Percentiles rank a stretch among this genome's conserved stretches.
phyloP scores from a whole-genome alignment of 2,329 filamentous ascomycete species.

The Penicillium brasilianum region DNA sequence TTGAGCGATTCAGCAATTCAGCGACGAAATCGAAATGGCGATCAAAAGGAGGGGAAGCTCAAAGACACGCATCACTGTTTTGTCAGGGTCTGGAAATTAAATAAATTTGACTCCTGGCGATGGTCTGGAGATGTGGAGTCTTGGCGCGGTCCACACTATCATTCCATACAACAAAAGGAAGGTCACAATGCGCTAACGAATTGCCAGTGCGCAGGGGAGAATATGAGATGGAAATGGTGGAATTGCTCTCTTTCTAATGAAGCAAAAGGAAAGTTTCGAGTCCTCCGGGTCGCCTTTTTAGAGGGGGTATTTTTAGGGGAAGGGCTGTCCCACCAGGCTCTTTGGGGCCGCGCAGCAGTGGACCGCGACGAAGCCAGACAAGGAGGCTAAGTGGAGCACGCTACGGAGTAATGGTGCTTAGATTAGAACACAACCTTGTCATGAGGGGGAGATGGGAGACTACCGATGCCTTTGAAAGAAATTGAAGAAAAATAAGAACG shows the following conservation, averaged over 20 bases:
- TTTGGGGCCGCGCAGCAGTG: conserved; percentile 33
- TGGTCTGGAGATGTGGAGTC: conserved; percentile 27
- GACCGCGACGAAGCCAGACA: conserved; percentile 23
- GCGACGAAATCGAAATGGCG: conserved; percentile 6
- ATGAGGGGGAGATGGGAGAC: neutral
- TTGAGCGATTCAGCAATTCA: neutral
- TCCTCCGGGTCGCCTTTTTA: neutral
- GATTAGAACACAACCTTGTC: conserved; percentile 27
- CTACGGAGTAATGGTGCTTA: conserved; percentile 27
- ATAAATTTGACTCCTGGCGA: conserved; percentile 24
- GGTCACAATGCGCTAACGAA: neutral
- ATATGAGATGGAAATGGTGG: neutral
- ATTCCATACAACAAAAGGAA: conserved; percentile 9
- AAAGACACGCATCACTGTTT: conserved; percentile 19
- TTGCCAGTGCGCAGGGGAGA: neutral
- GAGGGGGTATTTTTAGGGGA: conserved; percentile 10
- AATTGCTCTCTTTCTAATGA: neutral
- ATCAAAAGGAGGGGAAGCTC: conserved; percentile 24
- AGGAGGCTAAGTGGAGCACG: conserved; percentile 28
- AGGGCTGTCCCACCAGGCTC: conserved; percentile 25
- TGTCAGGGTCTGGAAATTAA: conserved; percentile 23
- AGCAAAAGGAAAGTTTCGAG: neutral
- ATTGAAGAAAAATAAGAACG: too few species aligned
- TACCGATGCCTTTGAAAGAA: neutral
- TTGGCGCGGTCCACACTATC: conserved; percentile 24